Conservation (phyloP, 345 rosid species). For the Eucalyptus erythrocorys region DNA sequence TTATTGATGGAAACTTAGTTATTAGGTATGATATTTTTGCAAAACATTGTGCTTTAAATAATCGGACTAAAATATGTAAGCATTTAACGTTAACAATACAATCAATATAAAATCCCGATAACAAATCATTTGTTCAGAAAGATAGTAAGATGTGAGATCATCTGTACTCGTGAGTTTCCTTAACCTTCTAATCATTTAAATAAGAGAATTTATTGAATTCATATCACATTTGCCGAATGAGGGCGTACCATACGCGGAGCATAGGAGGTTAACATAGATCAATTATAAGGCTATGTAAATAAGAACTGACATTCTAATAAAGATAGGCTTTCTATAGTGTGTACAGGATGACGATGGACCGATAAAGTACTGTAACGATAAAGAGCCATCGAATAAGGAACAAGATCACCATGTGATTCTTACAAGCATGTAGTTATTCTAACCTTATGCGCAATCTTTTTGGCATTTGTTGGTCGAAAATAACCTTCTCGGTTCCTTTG, state of each 20-base stretch:
- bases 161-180: accelerated
- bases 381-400: not conserved
- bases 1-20: not conserved
- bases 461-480: not conserved
- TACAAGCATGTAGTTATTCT: not conserved
- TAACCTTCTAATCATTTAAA: not conserved
- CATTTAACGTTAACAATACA: not conserved
- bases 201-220: not conserved
- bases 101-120: not conserved
- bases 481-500: not conserved
- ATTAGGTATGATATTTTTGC: not conserved
- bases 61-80: not conserved
- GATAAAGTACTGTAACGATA: not conserved
- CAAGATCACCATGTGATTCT: not conserved
- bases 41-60: not conserved
- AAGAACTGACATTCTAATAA: not conserved
- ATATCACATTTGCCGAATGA: not conserved
- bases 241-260: accelerated
- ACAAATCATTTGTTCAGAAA: not conserved
- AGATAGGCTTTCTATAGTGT: not conserved
- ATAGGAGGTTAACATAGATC: not conserved
- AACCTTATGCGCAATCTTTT: not conserved
- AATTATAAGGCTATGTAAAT: not conserved
- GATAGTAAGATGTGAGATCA: not conserved
- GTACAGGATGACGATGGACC: not conserved